These are phyloP conservation scores for Trichoderma parareesei DNA, from an alignment of 495 filamentous ascomycete genomes.

Conservation along the genomic window DNA sequence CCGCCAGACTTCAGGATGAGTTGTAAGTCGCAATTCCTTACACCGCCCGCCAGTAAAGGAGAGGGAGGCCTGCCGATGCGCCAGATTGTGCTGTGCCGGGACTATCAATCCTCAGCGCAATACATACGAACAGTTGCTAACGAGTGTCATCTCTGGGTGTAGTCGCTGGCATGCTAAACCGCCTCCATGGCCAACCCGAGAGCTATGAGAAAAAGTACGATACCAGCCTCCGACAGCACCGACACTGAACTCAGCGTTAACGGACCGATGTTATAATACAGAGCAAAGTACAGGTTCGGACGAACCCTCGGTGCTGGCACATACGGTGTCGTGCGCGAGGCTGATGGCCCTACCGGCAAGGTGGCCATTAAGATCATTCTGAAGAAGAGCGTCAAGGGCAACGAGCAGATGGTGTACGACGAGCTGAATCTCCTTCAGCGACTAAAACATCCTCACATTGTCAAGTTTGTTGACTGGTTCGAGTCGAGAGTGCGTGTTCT, in stretches of 20 bases:
- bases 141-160: background rate
- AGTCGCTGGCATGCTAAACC: conserved; percentile 93
- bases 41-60: background rate
- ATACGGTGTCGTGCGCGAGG: conserved; percentile 97
- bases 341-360: conserved; percentile 72
- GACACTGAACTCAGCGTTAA: conserved; percentile 14
- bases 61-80: background rate
- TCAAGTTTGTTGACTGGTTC: conserved; percentile 98
- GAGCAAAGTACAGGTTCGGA: conserved; percentile 83
- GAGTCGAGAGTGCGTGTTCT: conserved; percentile 66
- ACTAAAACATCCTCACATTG: conserved; percentile 91
- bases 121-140: background rate
- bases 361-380: conserved; percentile 98
- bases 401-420: conserved; percentile 97
- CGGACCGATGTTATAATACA: conserved; percentile 24
- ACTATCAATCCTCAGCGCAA: no score
- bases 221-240: background rate
- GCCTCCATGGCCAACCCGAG: conserved; percentile 93
- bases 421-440: conserved; percentile 87
- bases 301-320: conserved; percentile 92
- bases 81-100: background rate
- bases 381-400: conserved; percentile 98
- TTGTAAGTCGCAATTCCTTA: conserved; percentile 21
- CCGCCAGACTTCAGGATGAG: conserved; percentile 25
- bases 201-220: conserved; percentile 96